Evolutionary conservation across 1,284 basidiomycete genomes (phyloP).

Genomic region (Clitocybe nebularis): DNA sequence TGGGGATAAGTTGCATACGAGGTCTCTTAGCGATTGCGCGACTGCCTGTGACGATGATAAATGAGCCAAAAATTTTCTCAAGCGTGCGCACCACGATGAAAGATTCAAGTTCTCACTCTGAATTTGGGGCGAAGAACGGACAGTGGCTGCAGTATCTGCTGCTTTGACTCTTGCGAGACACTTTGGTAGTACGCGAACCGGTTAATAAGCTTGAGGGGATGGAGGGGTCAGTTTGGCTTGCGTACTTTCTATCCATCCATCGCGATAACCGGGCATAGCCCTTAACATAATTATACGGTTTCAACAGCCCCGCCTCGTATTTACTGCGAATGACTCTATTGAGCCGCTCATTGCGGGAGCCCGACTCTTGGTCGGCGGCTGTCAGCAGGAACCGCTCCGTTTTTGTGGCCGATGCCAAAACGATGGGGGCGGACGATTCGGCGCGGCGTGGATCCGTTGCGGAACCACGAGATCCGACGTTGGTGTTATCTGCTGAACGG

Average conservation of each 20-base stretch:
- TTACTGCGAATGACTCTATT: slow-evolving; percentile 94
- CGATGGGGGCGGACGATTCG: slow-evolving; percentile 25
- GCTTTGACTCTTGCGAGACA: slow-evolving; percentile 85
- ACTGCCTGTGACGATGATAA: slow-evolving; percentile 54
- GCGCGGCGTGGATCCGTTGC: background rate
- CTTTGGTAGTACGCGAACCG: slow-evolving; percentile 33
- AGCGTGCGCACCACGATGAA: slow-evolving; percentile 19
- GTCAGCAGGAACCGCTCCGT: slow-evolving; percentile 90
- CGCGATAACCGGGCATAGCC: slow-evolving; percentile 85
- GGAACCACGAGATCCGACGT: background rate
- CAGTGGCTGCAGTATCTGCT: slow-evolving; percentile 86
- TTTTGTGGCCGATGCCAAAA: slow-evolving; percentile 69
- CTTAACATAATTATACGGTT: slow-evolving; percentile 96
- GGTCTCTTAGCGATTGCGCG: slow-evolving; percentile 85
- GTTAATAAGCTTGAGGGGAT: slow-evolving; percentile 1
- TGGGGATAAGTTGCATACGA: slow-evolving; percentile 42
- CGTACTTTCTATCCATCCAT: slow-evolving; percentile 94
- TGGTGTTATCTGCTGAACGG: background rate
- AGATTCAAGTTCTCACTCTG: no score
- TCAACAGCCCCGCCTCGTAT: slow-evolving; percentile 92
- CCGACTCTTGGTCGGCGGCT: slow-evolving; percentile 92
- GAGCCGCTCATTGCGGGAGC: slow-evolving; percentile 86
- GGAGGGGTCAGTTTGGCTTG: slow-evolving; percentile 8
- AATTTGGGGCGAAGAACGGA: slow-evolving; percentile 93
- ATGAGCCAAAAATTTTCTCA: slow-evolving; percentile 1